These are phyloP conservation scores for Beauveria pseudobassiana DNA, from an alignment of 2,329 filamentous ascomycete genomes.

Conservation along the genomic window DNA sequence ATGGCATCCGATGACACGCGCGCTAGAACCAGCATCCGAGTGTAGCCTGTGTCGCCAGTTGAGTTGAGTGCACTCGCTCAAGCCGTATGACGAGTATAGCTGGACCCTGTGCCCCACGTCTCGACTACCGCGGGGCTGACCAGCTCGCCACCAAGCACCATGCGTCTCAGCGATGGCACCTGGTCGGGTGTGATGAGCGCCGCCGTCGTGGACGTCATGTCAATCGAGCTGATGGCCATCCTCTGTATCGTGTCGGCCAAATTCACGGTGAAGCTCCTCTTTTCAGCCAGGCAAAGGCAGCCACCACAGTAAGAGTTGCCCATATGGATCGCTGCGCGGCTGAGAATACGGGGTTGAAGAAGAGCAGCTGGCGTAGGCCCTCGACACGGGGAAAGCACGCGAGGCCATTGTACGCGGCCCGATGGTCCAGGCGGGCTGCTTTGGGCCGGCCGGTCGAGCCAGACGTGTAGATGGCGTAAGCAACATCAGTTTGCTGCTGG, in stretches of 20 bases:
- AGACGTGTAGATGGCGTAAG: background rate
- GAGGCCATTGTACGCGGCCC: background rate
- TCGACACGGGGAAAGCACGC: background rate
- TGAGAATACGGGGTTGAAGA: background rate
- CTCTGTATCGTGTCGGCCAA: slow-evolving; percentile 7
- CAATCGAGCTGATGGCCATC: slow-evolving; percentile 14
- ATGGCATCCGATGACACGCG: background rate
- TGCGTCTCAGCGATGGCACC: slow-evolving; percentile 10
- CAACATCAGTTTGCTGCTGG: background rate
- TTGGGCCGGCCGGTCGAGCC: background rate
- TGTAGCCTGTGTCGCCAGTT: background rate
- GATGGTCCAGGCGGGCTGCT: background rate
- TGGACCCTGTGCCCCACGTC: background rate
- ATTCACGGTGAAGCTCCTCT: background rate
- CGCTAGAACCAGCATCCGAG: background rate
- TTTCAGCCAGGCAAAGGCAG: background rate
- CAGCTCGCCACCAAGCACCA: background rate
- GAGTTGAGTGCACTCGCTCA: background rate
- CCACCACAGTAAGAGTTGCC: background rate
- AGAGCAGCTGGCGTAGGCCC: background rate
- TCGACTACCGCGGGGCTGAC: background rate
- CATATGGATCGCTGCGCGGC: background rate
- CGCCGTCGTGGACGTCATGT: slow-evolving; percentile 17
- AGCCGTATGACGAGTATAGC: background rate
- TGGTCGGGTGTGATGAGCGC: slow-evolving; percentile 8